Evolutionary conservation across 1,284 basidiomycete species (phyloP), one percentile per base, ranked within the genome.

Genomic region (Ceratobasidium sp.): DNA sequence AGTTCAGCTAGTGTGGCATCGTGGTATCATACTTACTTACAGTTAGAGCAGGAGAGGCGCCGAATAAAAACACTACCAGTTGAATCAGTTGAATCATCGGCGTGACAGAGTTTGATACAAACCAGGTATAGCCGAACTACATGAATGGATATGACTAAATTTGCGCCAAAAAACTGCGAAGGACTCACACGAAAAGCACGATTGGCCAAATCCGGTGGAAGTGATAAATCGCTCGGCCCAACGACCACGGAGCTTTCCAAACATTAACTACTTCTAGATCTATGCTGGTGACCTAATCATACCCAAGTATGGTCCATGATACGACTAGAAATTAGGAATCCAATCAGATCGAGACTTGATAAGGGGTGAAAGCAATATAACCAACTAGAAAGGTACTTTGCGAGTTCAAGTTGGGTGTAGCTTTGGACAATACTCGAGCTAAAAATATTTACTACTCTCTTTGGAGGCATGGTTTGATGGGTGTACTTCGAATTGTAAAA

Each of bases 161-260:
- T 8, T 14, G 34, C 9, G 30, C 1, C 34, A 18, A 5, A 28
- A 16, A 5, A 39, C 6, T 14, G 36, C 8, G 14, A 14, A 39
- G 36, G 28, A 67, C 64, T 4, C n/a, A 69, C 64, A 50, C 23
- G 26, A 69, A 41, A n/a, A 69, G 3, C 16, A 43, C 23, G 32
- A 69, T 43, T 12, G 64, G 52, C 64, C 64, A 69, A 9, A 69
- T n/a, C n/a, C 64, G 64, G n/a, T 69, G 55, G 26, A 53, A 52
- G 32, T 65, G 45, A 26, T 65, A 65, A 1, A 23, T 48, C 14
- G 34, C 46, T 10, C 48, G 62, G 16, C 62, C 62, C 9, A 18
- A 32, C n/a, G 62, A 52, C 62, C 62, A 65, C 9, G 62, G 48
- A 34, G 45, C 8, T 3, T 48, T 3, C 62, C 62, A 65, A 3